A percentile compares a stretch with the other conserved stretches of the same genome.
Conservation (phyloP, 1,284 basidiomycete species). For the Ganoderma boninense region DNA sequence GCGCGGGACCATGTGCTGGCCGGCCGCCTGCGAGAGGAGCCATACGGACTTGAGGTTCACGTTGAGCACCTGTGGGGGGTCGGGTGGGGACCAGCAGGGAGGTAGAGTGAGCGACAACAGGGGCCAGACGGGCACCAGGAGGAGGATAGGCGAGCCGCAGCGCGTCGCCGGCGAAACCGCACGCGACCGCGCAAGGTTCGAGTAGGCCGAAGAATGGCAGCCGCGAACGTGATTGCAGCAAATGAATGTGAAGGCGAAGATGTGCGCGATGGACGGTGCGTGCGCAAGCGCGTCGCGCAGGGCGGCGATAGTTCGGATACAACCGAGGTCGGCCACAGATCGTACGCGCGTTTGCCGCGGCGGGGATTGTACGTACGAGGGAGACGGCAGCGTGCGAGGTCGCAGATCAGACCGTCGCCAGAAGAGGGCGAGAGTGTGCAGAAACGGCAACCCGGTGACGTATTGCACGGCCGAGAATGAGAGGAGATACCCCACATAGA, state of each 20-base stretch:
- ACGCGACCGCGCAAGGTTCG: constrained; percentile 8
- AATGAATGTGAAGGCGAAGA: constrained; percentile 9
- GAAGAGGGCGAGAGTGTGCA: constrained; percentile 6
- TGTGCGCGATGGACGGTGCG: not conserved
- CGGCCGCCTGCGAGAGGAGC: constrained; percentile 80
- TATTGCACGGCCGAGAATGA: constrained; percentile 23
- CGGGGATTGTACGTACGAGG: constrained; percentile 19
- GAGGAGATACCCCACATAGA: constrained; percentile 14
- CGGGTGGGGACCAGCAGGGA: constrained; percentile 7
- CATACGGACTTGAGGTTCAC: constrained; percentile 84
- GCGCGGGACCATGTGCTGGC: constrained; percentile 80
- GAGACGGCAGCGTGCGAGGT: constrained; percentile 1
- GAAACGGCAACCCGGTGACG: constrained; percentile 26
- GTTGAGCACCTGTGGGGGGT: constrained; percentile 64
- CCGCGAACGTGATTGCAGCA: constrained; percentile 6
- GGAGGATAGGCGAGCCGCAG: not conserved
- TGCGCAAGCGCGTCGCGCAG: not conserved
- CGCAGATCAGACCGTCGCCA: constrained; percentile 25
- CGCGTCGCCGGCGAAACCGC: not conserved
- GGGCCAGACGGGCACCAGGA: not conserved
- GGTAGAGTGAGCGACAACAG: not conserved
- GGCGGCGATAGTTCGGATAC: constrained; percentile 29
- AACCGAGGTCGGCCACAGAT: constrained; percentile 21
- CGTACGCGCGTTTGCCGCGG: constrained; percentile 9
- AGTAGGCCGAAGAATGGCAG: not conserved